Percentiles rank a stretch among this genome's conserved stretches.
Evolutionary conservation across 352 stramenopile species (phyloP).

Genomic region (Globisporangium splendens): DNA sequence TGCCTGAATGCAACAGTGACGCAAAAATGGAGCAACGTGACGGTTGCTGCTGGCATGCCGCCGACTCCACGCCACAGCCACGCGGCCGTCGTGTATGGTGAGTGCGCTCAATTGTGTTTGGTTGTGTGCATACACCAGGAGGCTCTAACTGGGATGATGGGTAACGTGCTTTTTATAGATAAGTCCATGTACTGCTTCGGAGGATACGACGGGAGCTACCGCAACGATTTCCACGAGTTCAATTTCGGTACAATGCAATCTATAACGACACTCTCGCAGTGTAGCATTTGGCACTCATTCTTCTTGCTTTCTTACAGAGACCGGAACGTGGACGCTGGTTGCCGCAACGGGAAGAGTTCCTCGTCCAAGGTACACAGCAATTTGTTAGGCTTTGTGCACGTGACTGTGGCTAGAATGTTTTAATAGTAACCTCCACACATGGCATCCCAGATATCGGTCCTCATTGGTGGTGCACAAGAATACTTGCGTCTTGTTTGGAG

Average conservation of each 20-base stretch:
- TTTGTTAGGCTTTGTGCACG: too few relatives aligned
- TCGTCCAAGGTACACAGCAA: slow-evolving; percentile 42
- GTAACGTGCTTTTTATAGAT: slow-evolving; percentile 23
- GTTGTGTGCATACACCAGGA: too few relatives aligned
- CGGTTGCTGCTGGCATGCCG: slow-evolving; percentile 73
- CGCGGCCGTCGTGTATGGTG: slow-evolving; percentile 88
- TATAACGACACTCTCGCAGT: background rate
- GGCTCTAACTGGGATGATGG: too few relatives aligned
- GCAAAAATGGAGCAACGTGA: slow-evolving; percentile 76
- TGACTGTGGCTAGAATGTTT: too few relatives aligned
- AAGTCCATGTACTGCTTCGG: slow-evolving; percentile 90
- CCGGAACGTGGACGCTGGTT: slow-evolving; percentile 86
- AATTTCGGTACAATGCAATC: slow-evolving; percentile 69
- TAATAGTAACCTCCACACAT: background rate
- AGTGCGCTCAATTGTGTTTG: background rate
- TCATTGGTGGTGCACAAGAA: slow-evolving; percentile 91
- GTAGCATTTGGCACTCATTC: background rate
- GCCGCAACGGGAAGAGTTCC: slow-evolving; percentile 64
- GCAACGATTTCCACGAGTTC: slow-evolving; percentile 97
- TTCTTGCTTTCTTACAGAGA: slow-evolving; percentile 36
- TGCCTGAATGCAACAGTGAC: slow-evolving; percentile 35
- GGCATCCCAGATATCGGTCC: slow-evolving; percentile 65
- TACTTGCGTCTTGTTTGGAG: slow-evolving; percentile 95
- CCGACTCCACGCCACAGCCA: slow-evolving; percentile 95
- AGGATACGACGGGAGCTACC: slow-evolving; percentile 94